Evolutionary conservation across 2,329 filamentous ascomycete species (phyloP).

Genomic region (Aaosphaeria pasadenensis): DNA sequence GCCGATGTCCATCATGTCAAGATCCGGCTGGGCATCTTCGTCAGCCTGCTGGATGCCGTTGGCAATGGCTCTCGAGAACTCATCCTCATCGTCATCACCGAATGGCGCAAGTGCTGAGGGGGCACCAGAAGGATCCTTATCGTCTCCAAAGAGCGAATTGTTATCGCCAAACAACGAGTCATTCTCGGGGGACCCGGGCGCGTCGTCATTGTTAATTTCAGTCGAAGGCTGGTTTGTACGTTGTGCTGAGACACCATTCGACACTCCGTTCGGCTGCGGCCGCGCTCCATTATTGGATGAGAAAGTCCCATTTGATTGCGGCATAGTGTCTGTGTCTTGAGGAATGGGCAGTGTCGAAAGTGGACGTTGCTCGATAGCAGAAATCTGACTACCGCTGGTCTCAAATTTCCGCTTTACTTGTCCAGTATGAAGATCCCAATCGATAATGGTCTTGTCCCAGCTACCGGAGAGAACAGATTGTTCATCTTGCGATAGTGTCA

Average conservation of each 20-base stretch:
- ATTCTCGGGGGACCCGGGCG: constrained; percentile 58
- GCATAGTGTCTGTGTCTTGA: constrained; percentile 61
- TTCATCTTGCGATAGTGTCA: constrained; percentile 81
- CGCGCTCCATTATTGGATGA: constrained; percentile 68
- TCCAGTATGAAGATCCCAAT: constrained; percentile 93
- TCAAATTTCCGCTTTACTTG: constrained; percentile 72
- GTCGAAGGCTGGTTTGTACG: constrained; percentile 19
- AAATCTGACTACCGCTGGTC: constrained; percentile 78
- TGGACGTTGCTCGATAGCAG: constrained; percentile 80
- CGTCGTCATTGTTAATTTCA: constrained; percentile 53
- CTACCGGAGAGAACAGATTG: constrained; percentile 84
- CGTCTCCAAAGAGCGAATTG: constrained; percentile 87
- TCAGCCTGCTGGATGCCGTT: constrained; percentile 45
- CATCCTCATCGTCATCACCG: constrained; percentile 79
- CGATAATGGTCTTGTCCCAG: constrained; percentile 92
- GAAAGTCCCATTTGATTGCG: constrained; percentile 63
- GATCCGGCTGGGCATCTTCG: constrained; percentile 39
- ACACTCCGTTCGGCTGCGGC: constrained; percentile 54
- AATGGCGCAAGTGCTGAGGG: constrained; percentile 52
- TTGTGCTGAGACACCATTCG: constrained; percentile 35
- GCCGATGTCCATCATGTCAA: constrained; percentile 46
- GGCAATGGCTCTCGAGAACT: constrained; percentile 73
- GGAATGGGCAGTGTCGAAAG: constrained; percentile 73
- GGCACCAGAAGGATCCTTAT: constrained; percentile 36
- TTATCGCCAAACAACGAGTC: constrained; percentile 82